Base-by-base conservation (phyloP, 371 early-diverging fungal genomes). In the Mortierella sp. region DNA sequence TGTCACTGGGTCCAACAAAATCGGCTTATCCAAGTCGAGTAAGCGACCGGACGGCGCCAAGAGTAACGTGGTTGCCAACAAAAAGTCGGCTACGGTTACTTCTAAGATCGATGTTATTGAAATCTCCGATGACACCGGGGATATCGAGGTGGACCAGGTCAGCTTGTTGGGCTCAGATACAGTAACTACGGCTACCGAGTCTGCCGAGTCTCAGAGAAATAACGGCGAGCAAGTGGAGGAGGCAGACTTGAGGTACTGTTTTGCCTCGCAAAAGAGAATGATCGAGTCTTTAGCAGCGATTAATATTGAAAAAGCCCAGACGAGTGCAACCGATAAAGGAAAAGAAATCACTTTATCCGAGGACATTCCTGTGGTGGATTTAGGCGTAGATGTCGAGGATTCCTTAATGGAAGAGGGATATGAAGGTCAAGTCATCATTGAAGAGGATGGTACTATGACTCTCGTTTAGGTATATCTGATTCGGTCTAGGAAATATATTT, bases 241-340 rank as follows among this genome's bases (percentile, higher is more conserved):
- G 28, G 68, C 67, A 9, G 77, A 77, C 45, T 24, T 77, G 49
- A 68, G 58, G 47, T 77, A 51, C 28, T 68, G 72, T 49, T 77
- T 77, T 63, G 63, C 40, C 18, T 45, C 52, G 32, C 74, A 74
- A 26, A 63, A 60, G 65, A 63, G 26, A 45, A 68, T 74, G 52
- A 22, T 28, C 6, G 57, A 20, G 32, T 16, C 24, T 24, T 57
- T 57, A 28, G 24, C 20, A 6, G 24, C 26, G 8, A n/a, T 26
- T 1, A n/a, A 54, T n/a, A 9, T 54, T 24, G n/a, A n/a, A 54
- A 24, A 9, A 11, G 9, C 26, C 16, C n/a, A 10, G n/a, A 26
- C n/a, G 32, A 32, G 4, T 28, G 26, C 54, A 54, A 54, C n/a
- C 8, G n/a, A 20, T 12, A n/a, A 54, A n/a, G 54, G 26, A 22